Percentiles rank a stretch among this genome's conserved stretches.
These are phyloP conservation scores for Exophiala spinifera DNA, from an alignment of 2,329 filamentous ascomycete genomes.

Conservation along the genomic window DNA sequence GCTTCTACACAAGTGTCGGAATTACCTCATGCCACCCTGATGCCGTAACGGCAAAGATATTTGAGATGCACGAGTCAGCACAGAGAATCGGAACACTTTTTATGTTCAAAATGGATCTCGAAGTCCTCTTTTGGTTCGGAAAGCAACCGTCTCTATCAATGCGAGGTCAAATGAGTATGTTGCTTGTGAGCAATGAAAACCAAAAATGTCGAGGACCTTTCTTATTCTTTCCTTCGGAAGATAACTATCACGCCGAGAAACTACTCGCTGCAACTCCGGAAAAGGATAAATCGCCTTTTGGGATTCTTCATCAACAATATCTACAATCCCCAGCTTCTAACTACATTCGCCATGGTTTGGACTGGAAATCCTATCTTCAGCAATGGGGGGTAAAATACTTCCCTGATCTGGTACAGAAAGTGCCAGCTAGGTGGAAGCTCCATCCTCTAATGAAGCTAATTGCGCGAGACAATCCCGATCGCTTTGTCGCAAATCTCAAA, in stretches of 20 bases:
- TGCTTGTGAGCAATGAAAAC: constrained; percentile 6
- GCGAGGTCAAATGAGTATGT: neutral
- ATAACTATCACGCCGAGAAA: constrained; percentile 12
- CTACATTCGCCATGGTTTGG: constrained; percentile 4
- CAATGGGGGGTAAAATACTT: constrained; percentile 11
- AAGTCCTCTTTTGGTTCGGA: constrained; percentile 21
- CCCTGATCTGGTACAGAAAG: neutral
- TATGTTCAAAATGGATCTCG: constrained; percentile 7
- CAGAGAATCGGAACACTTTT: neutral
- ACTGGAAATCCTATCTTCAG: constrained; percentile 8
- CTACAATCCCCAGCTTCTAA: constrained; percentile 11
- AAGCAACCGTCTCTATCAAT: neutral
- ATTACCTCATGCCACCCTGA: constrained; percentile 6
- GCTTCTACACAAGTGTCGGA: constrained; percentile 15
- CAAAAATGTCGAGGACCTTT: neutral
- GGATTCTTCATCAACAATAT: constrained; percentile 9
- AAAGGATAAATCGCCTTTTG: constrained; percentile 3
- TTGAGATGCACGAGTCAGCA: constrained; percentile 5
- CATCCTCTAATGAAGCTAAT: constrained; percentile 8
- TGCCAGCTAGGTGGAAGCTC: neutral
- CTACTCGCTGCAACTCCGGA: constrained; percentile 10
- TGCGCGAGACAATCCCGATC: constrained; percentile 8
- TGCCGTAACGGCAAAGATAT: constrained; percentile 4
- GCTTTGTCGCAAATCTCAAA: constrained; percentile 17
- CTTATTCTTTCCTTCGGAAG: constrained; percentile 14